phyloP scores from a whole-genome alignment of 768 basidiomycete genomes.

The Boletus speciosus region DNA sequence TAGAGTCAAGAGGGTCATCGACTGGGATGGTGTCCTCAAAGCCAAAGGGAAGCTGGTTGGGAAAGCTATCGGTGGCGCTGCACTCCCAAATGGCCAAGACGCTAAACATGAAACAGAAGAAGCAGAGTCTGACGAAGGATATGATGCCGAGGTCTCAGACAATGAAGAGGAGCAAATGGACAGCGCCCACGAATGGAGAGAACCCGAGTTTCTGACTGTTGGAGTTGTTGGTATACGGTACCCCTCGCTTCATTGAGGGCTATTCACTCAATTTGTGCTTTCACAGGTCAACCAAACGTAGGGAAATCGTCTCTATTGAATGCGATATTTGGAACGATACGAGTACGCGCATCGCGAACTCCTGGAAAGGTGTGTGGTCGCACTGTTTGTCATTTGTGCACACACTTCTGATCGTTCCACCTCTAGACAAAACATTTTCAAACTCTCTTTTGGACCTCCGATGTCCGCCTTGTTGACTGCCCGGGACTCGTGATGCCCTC shows the following conservation, averaged over 20 bases:
- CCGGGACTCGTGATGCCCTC: constrained; percentile 93
- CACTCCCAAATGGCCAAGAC: constrained; percentile 30
- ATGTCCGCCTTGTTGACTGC: constrained; percentile 90
- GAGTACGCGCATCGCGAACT: constrained; percentile 79
- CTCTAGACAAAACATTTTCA: constrained; percentile 90
- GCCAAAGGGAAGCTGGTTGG: constrained; percentile 45
- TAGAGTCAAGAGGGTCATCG: constrained; percentile 56
- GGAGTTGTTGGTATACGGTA: constrained; percentile 64
- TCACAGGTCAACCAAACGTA: constrained; percentile 85
- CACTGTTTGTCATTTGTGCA: neutral
- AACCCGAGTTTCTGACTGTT: constrained; percentile 67
- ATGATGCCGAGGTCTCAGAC: constrained; percentile 2
- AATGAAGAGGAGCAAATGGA: constrained; percentile 14
- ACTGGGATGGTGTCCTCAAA: constrained; percentile 67
- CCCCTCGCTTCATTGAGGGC: neutral
- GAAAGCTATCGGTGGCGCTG: constrained; percentile 40
- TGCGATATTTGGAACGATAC: constrained; percentile 76
- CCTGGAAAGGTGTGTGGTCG: constrained; percentile 67
- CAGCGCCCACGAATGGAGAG: constrained; percentile 27
- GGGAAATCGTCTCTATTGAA: constrained; percentile 93
- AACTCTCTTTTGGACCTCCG: constrained; percentile 83
- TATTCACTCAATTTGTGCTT: neutral
- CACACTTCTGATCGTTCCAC: neutral
- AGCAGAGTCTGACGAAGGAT: constrained; percentile 24
- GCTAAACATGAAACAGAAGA: neutral